These are phyloP conservation scores for Cinnamomum chago DNA, from an alignment of 164 flowering plant genomes.

Conservation along the genomic window DNA sequence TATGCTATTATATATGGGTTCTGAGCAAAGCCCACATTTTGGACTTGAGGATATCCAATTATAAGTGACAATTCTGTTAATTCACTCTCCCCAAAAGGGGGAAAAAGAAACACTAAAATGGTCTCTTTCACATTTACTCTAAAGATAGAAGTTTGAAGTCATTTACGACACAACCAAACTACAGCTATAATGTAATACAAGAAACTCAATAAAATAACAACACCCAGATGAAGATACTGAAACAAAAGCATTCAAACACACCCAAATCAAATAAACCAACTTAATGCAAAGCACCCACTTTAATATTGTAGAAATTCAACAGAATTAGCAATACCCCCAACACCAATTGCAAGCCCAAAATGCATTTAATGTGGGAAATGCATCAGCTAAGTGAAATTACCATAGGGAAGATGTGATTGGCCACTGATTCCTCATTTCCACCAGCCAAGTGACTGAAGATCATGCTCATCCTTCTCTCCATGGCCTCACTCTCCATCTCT, in stretches of 20 bases:
- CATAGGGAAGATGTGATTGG: constrained; percentile 31
- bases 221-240: background rate
- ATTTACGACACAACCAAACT: no score
- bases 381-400: constrained; percentile 14
- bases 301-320: background rate
- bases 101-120: no score
- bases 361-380: background rate
- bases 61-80: no score
- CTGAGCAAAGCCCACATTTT: no score
- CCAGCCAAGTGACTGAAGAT: constrained; percentile 17
- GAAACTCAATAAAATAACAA: no score
- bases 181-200: no score
- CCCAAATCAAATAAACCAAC: background rate
- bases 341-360: background rate
- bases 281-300: background rate
- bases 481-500: constrained; percentile 16
- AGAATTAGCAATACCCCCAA: background rate
- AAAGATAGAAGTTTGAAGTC: no score
- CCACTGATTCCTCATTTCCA: constrained; percentile 14
- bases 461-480: constrained; percentile 18
- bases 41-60: no score
- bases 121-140: no score
- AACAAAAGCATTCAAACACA: background rate
- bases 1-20: no score
- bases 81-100: no score